Evolutionary conservation across 805 yeast genomes (phyloP).

Genomic region (Teunomyces pallodes): DNA sequence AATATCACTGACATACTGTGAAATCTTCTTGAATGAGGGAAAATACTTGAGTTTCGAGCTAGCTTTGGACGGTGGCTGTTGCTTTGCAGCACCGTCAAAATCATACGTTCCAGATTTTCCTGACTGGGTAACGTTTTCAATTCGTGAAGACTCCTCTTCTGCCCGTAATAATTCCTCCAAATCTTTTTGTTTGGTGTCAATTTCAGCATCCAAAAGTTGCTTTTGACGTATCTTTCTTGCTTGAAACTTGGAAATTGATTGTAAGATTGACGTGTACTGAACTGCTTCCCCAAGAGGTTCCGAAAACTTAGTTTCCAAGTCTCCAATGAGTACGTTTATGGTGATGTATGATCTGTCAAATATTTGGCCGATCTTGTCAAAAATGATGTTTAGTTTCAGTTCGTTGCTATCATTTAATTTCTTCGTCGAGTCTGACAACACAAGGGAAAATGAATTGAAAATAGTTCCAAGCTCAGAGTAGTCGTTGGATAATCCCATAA

Average conservation of each 20-base stretch:
- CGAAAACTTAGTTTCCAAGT: constrained; percentile 56
- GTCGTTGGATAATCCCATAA: constrained; percentile 58
- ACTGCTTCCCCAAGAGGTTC: constrained; percentile 74
- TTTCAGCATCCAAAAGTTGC: constrained; percentile 28
- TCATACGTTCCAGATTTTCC: constrained; percentile 21
- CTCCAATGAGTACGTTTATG: constrained; percentile 50
- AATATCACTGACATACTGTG: constrained; percentile 53
- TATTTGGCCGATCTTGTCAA: constrained; percentile 84
- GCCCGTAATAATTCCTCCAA: constrained; percentile 26
- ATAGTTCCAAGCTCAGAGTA: constrained; percentile 71
- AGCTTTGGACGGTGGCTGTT: constrained; percentile 6
- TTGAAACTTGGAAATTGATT: constrained; percentile 59
- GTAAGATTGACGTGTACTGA: constrained; percentile 57
- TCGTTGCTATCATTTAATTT: constrained; percentile 21
- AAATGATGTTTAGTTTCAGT: constrained; percentile 28
- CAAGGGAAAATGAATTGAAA: constrained; percentile 53
- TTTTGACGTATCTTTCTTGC: constrained; percentile 36
- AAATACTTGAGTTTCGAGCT: constrained; percentile 43
- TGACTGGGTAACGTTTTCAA: constrained; percentile 22
- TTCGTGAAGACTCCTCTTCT: constrained; percentile 28
- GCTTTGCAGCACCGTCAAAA: constrained; percentile 10
- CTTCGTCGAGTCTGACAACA: constrained; percentile 32
- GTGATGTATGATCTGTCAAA: constrained; percentile 65
- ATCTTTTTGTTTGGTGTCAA: constrained; percentile 30
- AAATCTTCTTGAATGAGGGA: constrained; percentile 48